These are phyloP conservation scores for Kwoniella europaea DNA, from an alignment of 768 basidiomycete genomes.

Conservation along the genomic window DNA sequence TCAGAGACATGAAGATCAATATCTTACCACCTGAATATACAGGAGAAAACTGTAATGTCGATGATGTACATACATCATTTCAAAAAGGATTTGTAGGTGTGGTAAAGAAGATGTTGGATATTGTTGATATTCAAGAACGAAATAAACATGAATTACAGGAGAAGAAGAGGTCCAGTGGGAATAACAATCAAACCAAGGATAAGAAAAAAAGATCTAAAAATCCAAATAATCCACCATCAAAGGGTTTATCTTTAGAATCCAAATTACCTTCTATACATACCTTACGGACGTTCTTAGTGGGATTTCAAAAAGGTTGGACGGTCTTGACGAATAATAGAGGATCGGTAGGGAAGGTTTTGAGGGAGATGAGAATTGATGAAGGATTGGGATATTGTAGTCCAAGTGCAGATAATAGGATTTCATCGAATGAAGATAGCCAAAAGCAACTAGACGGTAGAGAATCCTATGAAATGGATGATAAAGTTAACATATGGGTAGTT, in stretches of 20 bases:
- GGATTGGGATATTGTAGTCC: slow-evolving; percentile 43
- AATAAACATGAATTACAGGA: slow-evolving; percentile 12
- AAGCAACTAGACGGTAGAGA: no score
- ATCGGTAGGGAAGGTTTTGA: slow-evolving; percentile 75
- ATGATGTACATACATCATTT: slow-evolving; percentile 56
- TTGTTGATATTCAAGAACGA: slow-evolving; percentile 8
- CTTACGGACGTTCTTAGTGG: slow-evolving; percentile 72
- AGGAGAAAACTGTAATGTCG: slow-evolving; percentile 49
- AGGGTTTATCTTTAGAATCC: slow-evolving; percentile 11
- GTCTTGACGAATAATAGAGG: slow-evolving; percentile 84
- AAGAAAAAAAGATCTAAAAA: slow-evolving; percentile 47
- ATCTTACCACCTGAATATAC: slow-evolving; percentile 46
- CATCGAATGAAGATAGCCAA: no score
- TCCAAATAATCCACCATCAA: slow-evolving; percentile 64
- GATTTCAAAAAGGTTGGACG: slow-evolving; percentile 74
- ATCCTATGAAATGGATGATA: background rate
- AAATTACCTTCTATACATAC: slow-evolving; percentile 70
- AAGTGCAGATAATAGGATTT: slow-evolving; percentile 12
- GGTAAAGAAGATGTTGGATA: slow-evolving; percentile 64
- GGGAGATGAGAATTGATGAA: slow-evolving; percentile 64
- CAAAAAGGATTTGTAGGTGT: slow-evolving; percentile 62
- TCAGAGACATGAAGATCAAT: slow-evolving; percentile 64
- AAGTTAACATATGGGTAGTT: slow-evolving; percentile 71
- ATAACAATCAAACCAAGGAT: background rate
- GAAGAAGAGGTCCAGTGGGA: slow-evolving; percentile 28